Base-by-base conservation (phyloP, 1,284 basidiomycete genomes). In the Ceratobasidium sp. region DNA sequence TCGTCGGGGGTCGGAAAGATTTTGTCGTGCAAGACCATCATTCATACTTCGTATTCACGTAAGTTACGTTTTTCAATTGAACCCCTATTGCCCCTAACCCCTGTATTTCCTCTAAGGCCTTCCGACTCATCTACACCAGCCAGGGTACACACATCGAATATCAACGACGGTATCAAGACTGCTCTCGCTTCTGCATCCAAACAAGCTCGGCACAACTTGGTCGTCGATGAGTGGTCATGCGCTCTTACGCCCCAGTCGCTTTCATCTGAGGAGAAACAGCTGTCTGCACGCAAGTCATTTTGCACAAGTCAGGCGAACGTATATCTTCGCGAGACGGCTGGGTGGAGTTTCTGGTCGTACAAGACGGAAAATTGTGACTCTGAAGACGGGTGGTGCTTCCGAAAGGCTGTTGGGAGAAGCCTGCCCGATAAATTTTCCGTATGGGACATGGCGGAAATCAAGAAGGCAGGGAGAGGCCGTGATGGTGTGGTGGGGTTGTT, bases 21-120 rank as follows among this genome's bases (percentile, higher is more conserved):
- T 95, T 94, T 81, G 88, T 93, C 50, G 90, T 95, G 42, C 88
- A 92, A 80, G 93, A 95, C 80, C 90, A 94, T 82, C 93, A 95
- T 82, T 91, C 92, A 1, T 87, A 71, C 26, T 42, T 42, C 69
- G 61, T 57, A 6, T 50, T 79, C 67, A 62, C 59, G 74, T 70
- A 42, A 54, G 66, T 38, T 28, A 12, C 4, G 17, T 20, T 59
- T 44, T 17, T n/a, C 28, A 13, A 7, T 20, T 50, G 3, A 7
- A 23, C n/a, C 10, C 26, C 26, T 26, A 26, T 33, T 38, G 12
- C 15, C n/a, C 57, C 20, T 26, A 33, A 38, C 56, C 15, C 57
- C 23, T 38, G 10, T 38, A 33, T 15, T 17, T 12, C 57, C 57
- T 64, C 20, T 44, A 28, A 68, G 66, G 2, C 82, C 87, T 9